phyloP scores from a whole-genome alignment of 2,329 filamentous ascomycete genomes.

The Aureobasidium namibiae region DNA sequence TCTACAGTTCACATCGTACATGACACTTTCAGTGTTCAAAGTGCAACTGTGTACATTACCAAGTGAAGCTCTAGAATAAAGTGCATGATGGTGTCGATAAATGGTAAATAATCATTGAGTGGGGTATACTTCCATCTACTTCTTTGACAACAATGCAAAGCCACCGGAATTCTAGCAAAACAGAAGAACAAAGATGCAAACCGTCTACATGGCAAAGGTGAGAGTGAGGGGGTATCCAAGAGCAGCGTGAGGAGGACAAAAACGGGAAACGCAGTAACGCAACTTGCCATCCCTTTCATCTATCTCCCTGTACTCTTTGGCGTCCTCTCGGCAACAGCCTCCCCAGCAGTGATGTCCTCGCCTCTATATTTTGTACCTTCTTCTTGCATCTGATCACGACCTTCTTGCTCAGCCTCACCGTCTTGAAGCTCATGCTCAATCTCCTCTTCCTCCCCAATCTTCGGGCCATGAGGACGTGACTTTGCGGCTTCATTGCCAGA shows the following conservation, averaged over 20 bases:
- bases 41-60: too few relatives aligned
- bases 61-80: neutral
- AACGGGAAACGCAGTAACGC: neutral
- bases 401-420: constrained; percentile 2
- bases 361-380: neutral
- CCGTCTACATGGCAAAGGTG: neutral
- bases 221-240: neutral
- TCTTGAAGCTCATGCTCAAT: neutral
- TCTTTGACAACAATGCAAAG: neutral
- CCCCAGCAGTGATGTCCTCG: constrained; percentile 14
- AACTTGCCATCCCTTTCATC: neutral
- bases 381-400: constrained; percentile 7
- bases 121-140: neutral
- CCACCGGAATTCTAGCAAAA: neutral
- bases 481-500: constrained; percentile 59
- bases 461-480: constrained; percentile 15
- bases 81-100: neutral
- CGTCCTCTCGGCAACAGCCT: constrained; percentile 9
- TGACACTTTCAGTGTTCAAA: too few relatives aligned
- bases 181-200: neutral
- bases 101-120: neutral
- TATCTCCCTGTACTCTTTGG: neutral
- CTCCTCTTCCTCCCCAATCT: constrained; percentile 16
- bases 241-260: too few relatives aligned
- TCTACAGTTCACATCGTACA: neutral